These are phyloP conservation scores for Craterostigma plantagineum DNA, from an alignment of 257 asterid species.

Conservation along the genomic window DNA sequence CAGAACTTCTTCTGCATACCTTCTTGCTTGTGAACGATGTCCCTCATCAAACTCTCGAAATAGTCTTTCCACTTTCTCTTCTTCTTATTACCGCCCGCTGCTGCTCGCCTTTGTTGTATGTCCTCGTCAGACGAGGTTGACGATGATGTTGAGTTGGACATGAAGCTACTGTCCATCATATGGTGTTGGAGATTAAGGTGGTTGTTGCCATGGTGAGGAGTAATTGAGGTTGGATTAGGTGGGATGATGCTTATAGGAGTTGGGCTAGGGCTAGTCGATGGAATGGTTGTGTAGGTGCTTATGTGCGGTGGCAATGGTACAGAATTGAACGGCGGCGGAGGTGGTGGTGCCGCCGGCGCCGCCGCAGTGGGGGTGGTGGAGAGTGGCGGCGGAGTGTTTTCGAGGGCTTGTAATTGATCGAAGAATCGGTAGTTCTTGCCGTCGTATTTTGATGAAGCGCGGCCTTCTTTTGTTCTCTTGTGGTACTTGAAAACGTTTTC, in stretches of 20 bases:
- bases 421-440: slow-evolving; percentile 74
- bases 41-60: slow-evolving; percentile 1
- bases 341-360: too few relatives aligned
- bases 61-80: slow-evolving; percentile 31
- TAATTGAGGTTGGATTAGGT: too few relatives aligned
- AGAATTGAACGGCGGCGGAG: slow-evolving; percentile 9
- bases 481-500: slow-evolving; percentile 90
- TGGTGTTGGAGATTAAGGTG: background rate
- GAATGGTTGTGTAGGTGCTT: background rate
- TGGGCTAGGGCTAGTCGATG: slow-evolving; percentile 26
- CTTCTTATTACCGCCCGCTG: slow-evolving; percentile 25
- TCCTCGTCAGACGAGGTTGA: slow-evolving; percentile 82
- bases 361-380: background rate
- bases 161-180: slow-evolving; percentile 3
- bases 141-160: slow-evolving; percentile 49
- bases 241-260: slow-evolving; percentile 12
- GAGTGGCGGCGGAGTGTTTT: slow-evolving; percentile 20
- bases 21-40: slow-evolving; percentile 3
- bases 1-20: slow-evolving; percentile 1
- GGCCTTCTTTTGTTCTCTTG: slow-evolving; percentile 72
- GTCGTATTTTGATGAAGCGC: slow-evolving; percentile 68
- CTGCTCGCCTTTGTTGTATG: slow-evolving; percentile 30
- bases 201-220: slow-evolving; percentile 12
- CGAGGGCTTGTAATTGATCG: slow-evolving; percentile 73
- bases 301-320: slow-evolving; percentile 6